A percentile compares a stretch with the other conserved stretches of the same genome.
phyloP scores from a whole-genome alignment of 306 rosid genomes.

The Cotoneaster glaucophyllus region DNA sequence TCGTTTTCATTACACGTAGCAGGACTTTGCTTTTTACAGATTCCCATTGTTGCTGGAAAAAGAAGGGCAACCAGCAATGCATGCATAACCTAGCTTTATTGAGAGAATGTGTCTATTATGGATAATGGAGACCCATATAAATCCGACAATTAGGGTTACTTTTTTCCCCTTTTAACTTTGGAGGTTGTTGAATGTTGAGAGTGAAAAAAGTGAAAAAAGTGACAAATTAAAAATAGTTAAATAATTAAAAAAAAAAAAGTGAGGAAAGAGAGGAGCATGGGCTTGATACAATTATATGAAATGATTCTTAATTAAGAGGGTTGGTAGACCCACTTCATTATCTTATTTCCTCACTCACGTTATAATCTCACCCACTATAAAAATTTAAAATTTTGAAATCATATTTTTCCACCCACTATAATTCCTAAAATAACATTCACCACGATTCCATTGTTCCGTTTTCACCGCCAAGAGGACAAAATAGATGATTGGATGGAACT shows the following conservation, averaged over 20 bases:
- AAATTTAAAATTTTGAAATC: too few species aligned
- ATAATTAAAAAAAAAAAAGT: neutral
- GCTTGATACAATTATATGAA: neutral
- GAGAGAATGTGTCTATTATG: neutral
- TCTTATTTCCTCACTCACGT: too few species aligned
- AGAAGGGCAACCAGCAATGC: neutral
- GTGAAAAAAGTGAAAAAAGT: neutral
- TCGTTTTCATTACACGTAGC: neutral
- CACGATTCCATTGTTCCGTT: too few species aligned
- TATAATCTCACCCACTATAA: too few species aligned
- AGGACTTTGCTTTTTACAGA: neutral
- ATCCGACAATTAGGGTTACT: neutral
- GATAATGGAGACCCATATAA: neutral
- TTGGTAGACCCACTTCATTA: accelerated
- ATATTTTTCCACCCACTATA: too few species aligned
- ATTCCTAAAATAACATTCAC: too few species aligned
- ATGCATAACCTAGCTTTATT: neutral
- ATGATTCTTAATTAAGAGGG: neutral
- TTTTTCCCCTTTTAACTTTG: too few species aligned
- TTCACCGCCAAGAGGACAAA: too few species aligned
- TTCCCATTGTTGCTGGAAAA: neutral
- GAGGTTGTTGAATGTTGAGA: neutral
- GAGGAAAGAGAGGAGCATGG: neutral
- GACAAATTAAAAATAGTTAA: too few species aligned
- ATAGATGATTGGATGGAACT: too few species aligned